Evolutionary conservation across 805 yeast genomes (phyloP).

Genomic region (Suhomyces pyralidae): DNA sequence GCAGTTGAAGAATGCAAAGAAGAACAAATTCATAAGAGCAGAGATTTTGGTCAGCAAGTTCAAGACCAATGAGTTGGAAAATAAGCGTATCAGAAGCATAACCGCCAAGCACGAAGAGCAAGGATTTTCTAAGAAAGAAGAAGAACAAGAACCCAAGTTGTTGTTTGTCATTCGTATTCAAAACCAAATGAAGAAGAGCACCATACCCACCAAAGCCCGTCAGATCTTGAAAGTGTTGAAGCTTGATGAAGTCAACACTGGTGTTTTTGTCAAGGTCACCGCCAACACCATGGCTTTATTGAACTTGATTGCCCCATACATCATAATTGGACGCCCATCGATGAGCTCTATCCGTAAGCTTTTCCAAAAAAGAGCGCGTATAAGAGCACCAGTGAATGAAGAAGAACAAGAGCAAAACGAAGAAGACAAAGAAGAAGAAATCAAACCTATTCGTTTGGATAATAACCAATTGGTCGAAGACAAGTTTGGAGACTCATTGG

Average conservation of each 20-base stretch:
- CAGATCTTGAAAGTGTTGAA: slow-evolving; percentile 61
- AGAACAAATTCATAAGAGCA: slow-evolving; percentile 64
- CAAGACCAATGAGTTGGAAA: slow-evolving; percentile 63
- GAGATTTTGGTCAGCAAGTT: slow-evolving; percentile 69
- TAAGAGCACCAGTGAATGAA: slow-evolving; percentile 33
- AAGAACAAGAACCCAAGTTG: slow-evolving; percentile 36
- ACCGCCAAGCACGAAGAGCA: slow-evolving; percentile 45
- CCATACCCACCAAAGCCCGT: slow-evolving; percentile 61
- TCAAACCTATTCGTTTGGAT: slow-evolving; percentile 44
- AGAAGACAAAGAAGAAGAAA: slow-evolving; percentile 29
- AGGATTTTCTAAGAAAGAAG: slow-evolving; percentile 17
- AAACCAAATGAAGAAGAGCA: slow-evolving; percentile 57
- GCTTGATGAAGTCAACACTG: slow-evolving; percentile 58
- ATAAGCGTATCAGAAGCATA: slow-evolving; percentile 63
- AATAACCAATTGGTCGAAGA: slow-evolving; percentile 77
- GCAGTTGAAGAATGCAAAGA: slow-evolving; percentile 38
- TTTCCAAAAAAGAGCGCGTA: slow-evolving; percentile 73
- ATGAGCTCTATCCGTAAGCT: slow-evolving; percentile 66
- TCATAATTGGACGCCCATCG: slow-evolving; percentile 74
- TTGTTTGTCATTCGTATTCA: slow-evolving; percentile 65
- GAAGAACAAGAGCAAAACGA: slow-evolving; percentile 10
- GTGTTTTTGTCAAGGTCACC: slow-evolving; percentile 68
- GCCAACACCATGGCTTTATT: slow-evolving; percentile 58
- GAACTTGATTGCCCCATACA: slow-evolving; percentile 67
- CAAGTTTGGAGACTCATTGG: slow-evolving; percentile 52